A percentile compares a stretch with the other conserved stretches of the same genome.
These are phyloP conservation scores for Bjerkandera adusta DNA, from an alignment of 1,284 basidiomycete genomes.

Conservation along the genomic window DNA sequence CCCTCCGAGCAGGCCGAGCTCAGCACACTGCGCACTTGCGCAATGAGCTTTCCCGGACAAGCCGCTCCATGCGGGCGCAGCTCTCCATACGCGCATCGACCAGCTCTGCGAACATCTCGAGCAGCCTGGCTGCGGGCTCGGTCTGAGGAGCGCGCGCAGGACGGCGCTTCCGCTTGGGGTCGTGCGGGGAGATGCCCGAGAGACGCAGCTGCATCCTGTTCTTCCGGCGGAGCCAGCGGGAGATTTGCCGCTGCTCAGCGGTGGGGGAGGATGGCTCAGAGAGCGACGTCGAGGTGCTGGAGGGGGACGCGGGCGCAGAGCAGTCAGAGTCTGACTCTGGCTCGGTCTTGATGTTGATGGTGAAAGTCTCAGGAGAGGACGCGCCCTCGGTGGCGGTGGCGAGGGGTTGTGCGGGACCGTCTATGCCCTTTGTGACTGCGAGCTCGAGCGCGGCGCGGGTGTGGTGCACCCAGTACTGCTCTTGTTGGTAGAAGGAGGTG, in stretches of 20 bases:
- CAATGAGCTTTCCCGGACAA: slow-evolving; percentile 45
- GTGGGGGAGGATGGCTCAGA: too few relatives aligned
- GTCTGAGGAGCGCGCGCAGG: slow-evolving; percentile 32
- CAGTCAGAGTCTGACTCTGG: slow-evolving; percentile 10
- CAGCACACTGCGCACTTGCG: slow-evolving; percentile 6
- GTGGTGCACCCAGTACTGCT: slow-evolving; percentile 65
- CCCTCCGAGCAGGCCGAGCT: neutral
- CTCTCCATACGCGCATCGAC: slow-evolving; percentile 73
- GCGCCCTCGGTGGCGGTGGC: slow-evolving; percentile 21
- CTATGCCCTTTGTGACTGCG: slow-evolving; percentile 31
- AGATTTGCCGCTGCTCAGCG: slow-evolving; percentile 16
- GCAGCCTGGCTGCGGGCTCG: slow-evolving; percentile 49
- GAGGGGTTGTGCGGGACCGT: slow-evolving; percentile 16
- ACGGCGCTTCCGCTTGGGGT: slow-evolving; percentile 23
- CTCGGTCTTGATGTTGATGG: slow-evolving; percentile 9
- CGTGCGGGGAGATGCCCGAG: slow-evolving; percentile 39
- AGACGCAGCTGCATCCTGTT: slow-evolving; percentile 46
- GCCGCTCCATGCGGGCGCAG: slow-evolving; percentile 58
- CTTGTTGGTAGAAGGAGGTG: slow-evolving; percentile 62
- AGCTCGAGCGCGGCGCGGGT: slow-evolving; percentile 34
- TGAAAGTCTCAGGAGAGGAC: slow-evolving; percentile 19
- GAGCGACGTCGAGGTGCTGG: slow-evolving; percentile 16
- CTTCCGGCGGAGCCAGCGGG: slow-evolving; percentile 47
- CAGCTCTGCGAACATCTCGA: slow-evolving; percentile 68
- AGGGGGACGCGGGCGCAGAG: slow-evolving; percentile 16